Base-by-base conservation (phyloP, 1,139 yeast genomes). In the Yamadazyma sp. region DNA sequence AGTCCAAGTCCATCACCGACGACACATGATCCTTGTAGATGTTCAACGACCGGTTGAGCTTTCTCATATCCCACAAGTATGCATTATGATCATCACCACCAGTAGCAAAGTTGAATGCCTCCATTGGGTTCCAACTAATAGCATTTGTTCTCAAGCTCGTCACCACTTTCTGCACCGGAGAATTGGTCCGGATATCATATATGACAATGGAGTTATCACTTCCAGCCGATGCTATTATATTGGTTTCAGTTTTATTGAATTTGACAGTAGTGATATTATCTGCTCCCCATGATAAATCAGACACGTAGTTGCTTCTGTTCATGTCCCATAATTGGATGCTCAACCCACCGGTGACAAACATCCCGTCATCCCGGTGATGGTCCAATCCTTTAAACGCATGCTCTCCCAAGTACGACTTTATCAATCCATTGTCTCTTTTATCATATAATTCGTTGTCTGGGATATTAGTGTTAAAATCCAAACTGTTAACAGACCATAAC, bases 81-180 rank as follows among this genome's bases (percentile, higher is more conserved):
- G 85, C 83, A 57, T 94, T 94, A 62, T 92, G 97, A 66, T 94
- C 98, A 64, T 94, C 99, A 55, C 80, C 80, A 1, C 89, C 98
- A 35, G 87, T 80, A 14, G 92, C 97, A 65, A 94, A 90, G 56
- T 85, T 82, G 65, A 80, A 92, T 1, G 98, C 96, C 62, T 92
- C 97, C 86, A 92, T 87, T 4, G 99, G 99, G 62, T 94, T 92
- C 97, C 97, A 94, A 39, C 90, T 76, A 23, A 94, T 72, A 32
- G 94, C 76, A 61, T 94, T 94, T 17, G 94, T 86, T 53, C 95
- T 76, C 74, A 92, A 71, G 21, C 80, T 70, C 21, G 95, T 87
- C 32, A 85, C 86, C 44, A 92, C 79, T 60, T 89, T 90, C 59
- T 94, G 97, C 2, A 94, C 80, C 10, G 98, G 96, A 2, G 95